These are phyloP conservation scores for Boletus rubroflammeus DNA, from an alignment of 768 basidiomycete species.

Conservation along the genomic window DNA sequence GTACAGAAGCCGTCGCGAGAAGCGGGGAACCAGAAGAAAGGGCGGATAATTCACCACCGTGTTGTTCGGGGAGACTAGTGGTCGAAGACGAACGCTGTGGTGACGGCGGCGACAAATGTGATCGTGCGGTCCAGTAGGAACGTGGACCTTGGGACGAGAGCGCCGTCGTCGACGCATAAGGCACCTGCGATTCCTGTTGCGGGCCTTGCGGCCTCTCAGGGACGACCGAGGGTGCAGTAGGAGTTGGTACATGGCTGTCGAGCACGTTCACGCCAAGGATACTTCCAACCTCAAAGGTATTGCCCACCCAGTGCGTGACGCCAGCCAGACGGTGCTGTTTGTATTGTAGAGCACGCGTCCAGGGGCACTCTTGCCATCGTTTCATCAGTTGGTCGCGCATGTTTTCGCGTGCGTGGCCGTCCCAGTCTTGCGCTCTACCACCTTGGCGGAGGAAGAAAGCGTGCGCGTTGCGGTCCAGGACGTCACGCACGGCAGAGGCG, in stretches of 20 bases:
- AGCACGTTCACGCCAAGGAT: slow-evolving; percentile 68
- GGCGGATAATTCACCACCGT: slow-evolving; percentile 7
- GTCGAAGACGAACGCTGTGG: slow-evolving; percentile 13
- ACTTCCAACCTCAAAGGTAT: slow-evolving; percentile 75
- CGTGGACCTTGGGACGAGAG: slow-evolving; percentile 19
- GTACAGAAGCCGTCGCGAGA: slow-evolving; percentile 9
- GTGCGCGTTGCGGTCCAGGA: slow-evolving; percentile 57
- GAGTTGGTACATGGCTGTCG: slow-evolving; percentile 21
- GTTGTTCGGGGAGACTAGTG: slow-evolving; percentile 12
- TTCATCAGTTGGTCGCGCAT: slow-evolving; percentile 54
- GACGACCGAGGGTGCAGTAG: not conserved
- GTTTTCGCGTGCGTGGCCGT: slow-evolving; percentile 46
- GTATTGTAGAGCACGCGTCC: slow-evolving; percentile 48
- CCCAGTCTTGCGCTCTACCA: slow-evolving; percentile 66
- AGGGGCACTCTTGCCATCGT: slow-evolving; percentile 66
- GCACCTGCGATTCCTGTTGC: not conserved
- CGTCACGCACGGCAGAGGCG: slow-evolving; percentile 31
- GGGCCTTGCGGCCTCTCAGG: slow-evolving; percentile 1
- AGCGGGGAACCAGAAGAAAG: slow-evolving; percentile 27
- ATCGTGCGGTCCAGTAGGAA: slow-evolving; percentile 22
- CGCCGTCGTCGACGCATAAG: slow-evolving; percentile 19
- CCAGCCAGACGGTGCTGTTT: slow-evolving; percentile 3
- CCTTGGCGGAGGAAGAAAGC: slow-evolving; percentile 62
- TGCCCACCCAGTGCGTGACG: slow-evolving; percentile 59
- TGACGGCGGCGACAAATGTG: slow-evolving; percentile 17